Base-by-base conservation (phyloP, 371 early-diverging fungal genomes). In the Catenaria anguillulae region DNA sequence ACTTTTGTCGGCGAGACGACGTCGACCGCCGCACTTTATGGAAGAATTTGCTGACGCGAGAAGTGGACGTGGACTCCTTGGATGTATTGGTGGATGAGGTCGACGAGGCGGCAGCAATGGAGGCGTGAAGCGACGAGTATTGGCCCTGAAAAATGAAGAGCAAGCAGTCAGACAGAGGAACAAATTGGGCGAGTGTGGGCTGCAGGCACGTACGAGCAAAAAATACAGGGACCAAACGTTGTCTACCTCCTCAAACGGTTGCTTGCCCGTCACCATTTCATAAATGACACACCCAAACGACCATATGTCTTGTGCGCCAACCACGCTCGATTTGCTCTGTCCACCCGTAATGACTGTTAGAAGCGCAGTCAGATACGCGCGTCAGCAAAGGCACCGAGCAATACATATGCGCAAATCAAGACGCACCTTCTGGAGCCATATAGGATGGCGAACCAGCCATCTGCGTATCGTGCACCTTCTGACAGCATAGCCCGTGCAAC, bases 141-240 rank as follows among this genome's bases (percentile, higher is more conserved):
- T 50, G 26, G 52, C 52, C 52, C 46, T 46, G 5, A 1, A n/a
- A 3, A 24, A 1, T 24, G 23, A 24, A 8, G 46, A 46, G 46
- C 17, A 24, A 24, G 17, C 23, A n/a, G n/a, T n/a, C n/a, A n/a
- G n/a, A n/a, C 6, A n/a, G 3, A n/a, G 46, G 4, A n/a, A 23
- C 46, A 24, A 46, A 46, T 46, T 1, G 5, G 24, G 8, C n/a
- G 21, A 0, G 13, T 37, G 37, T 13, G 13, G 13, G 37, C 37
- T 8, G 37, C 37, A 13, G 37, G 37, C 17, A 8, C 46, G 46
- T 24, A 46, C 46, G 21, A 50, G 52, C 21, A 50, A 12, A 31
- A 50, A 50, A 23, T 50, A 50, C 29, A 50, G 52, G 29, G 52
- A 50, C 52, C 52, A 50, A 17, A 50, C 52, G 29, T 50, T 50